Percentiles rank a stretch among this genome's conserved stretches.
phyloP scores from a whole-genome alignment of 129 eudicot genomes.

The Arctium minus region DNA sequence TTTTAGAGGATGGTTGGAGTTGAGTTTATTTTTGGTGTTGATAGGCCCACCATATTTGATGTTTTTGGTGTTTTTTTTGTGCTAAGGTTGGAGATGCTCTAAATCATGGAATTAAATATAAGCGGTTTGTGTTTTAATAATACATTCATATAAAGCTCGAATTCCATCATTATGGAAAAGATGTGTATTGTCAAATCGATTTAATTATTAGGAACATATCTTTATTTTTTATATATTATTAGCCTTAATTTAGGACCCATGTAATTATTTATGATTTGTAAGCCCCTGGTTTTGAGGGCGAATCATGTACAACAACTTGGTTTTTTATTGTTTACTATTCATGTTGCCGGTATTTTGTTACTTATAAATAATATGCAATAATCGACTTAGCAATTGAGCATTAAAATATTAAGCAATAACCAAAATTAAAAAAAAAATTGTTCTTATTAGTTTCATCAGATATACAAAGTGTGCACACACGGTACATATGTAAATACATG shows the following conservation, averaged over 20 bases:
- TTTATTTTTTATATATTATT: not conserved
- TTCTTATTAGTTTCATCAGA: too few species aligned
- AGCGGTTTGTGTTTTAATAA: too few species aligned
- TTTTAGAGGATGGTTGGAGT: too few species aligned
- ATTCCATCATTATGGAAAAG: not conserved
- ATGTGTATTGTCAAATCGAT: constrained; percentile 11
- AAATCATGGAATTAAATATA: too few species aligned
- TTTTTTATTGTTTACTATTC: not conserved
- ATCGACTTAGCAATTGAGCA: not conserved
- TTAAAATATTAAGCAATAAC: not conserved
- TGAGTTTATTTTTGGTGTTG: too few species aligned
- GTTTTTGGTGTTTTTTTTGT: too few species aligned
- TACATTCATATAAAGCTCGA: too few species aligned
- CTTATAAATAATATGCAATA: not conserved
- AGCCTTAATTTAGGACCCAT: constrained; percentile 10
- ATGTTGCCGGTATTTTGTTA: not conserved
- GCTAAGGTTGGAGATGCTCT: too few species aligned
- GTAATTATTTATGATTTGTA: not conserved
- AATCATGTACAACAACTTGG: not conserved
- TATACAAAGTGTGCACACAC: too few species aligned
- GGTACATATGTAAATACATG: too few species aligned
- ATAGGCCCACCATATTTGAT: too few species aligned
- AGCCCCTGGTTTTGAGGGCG: not conserved
- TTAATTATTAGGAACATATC: not conserved
- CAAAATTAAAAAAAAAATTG: too few species aligned